Evolutionary conservation across 73 alveolate genomes (phyloP).

Genomic region (Tetrahymena elliotti): DNA sequence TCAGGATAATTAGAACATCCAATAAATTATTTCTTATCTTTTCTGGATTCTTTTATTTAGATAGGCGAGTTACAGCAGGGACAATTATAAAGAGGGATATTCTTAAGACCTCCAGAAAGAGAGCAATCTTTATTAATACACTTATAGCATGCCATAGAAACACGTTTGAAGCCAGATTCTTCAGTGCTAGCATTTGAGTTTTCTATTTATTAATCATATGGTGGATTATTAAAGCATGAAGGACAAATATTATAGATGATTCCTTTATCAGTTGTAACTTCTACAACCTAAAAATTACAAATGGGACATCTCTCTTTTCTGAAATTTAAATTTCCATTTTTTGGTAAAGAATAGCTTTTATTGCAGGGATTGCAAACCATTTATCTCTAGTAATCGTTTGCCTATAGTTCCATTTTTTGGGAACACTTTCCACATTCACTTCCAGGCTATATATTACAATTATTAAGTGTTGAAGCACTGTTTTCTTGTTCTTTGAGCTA

Average conservation of each 20-base stretch:
- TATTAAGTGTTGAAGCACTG: constrained; percentile 42
- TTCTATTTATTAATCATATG: not conserved
- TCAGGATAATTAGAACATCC: constrained; percentile 63
- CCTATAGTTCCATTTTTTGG: not conserved
- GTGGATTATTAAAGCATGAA: constrained; percentile 18
- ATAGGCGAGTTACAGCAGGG: constrained; percentile 47
- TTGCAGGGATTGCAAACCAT: constrained; percentile 13
- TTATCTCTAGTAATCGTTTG: constrained; percentile 3
- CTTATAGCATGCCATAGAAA: not conserved
- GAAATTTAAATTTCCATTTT: not conserved
- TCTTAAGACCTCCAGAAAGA: not conserved
- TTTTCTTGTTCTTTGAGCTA: constrained; percentile 48
- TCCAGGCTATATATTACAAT: constrained; percentile 15
- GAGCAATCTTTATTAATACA: constrained; percentile 11
- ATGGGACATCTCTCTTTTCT: not conserved
- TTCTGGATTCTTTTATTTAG: constrained; percentile 48
- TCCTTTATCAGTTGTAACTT: not conserved
- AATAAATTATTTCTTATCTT: constrained; percentile 43
- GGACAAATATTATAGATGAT: constrained; percentile 21
- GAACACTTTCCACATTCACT: constrained; percentile 9
- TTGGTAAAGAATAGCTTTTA: not conserved
- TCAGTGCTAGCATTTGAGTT: constrained; percentile 14
- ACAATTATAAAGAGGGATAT: constrained; percentile 45
- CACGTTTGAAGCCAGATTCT: not conserved
- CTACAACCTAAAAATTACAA: not conserved